Percentiles rank a stretch among this genome's conserved stretches.
Conservation (phyloP, 305 asterid species). For the Fraxinus platypoda region DNA sequence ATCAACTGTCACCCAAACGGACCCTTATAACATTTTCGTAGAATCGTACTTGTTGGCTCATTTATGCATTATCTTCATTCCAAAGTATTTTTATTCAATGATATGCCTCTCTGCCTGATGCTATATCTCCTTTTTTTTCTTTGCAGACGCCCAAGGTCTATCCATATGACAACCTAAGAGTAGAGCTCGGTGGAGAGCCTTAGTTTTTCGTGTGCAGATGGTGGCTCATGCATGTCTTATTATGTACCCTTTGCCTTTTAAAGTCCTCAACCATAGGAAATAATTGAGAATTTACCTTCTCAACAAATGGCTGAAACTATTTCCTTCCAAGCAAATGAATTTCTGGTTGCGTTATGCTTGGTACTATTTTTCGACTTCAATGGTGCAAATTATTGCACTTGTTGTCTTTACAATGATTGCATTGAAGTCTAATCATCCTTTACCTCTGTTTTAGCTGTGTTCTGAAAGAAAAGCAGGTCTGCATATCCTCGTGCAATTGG, state of each 20-base stretch:
- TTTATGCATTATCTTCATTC: neutral
- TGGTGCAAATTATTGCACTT: neutral
- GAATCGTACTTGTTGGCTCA: neutral
- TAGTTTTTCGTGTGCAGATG: conserved; percentile 26
- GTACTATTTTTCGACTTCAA: neutral
- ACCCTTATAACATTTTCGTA: neutral
- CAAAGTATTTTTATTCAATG: neutral
- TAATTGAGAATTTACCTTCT: neutral
- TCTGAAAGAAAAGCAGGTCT: too few species aligned
- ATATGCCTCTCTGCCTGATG: neutral
- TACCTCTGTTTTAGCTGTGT: neutral
- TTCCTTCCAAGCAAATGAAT: neutral
- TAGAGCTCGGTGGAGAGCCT: conserved; percentile 86
- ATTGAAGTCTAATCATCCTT: neutral
- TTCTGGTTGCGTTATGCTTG: neutral
- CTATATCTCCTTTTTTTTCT: conserved; percentile 3
- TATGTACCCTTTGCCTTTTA: neutral
- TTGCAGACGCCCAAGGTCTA: conserved; percentile 69
- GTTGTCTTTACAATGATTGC: neutral
- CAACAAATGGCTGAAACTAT: neutral
- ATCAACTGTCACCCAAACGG: neutral
- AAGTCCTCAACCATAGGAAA: neutral
- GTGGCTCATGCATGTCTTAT: conserved; percentile 16
- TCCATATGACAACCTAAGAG: conserved; percentile 76
- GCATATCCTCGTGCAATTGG: too few species aligned